These are phyloP conservation scores for Barnettozyma hawaiiensis DNA, from an alignment of 1,139 yeast genomes.

Conservation along the genomic window DNA sequence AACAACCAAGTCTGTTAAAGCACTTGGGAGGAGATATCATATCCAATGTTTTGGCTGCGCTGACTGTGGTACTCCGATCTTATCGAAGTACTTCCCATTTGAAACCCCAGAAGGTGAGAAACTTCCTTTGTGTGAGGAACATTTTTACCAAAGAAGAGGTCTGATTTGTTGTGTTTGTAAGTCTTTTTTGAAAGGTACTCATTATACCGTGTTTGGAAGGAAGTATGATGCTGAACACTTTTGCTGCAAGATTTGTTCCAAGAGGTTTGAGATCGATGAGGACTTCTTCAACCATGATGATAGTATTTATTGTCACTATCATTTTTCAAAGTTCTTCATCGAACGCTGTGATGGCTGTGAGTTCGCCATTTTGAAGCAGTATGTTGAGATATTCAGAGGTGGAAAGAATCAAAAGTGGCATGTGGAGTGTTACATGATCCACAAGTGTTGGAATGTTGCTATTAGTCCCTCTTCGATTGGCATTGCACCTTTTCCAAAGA, in stretches of 20 bases:
- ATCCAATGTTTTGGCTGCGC: slow-evolving; percentile 82
- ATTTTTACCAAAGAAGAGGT: slow-evolving; percentile 80
- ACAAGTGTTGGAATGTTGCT: slow-evolving; percentile 92
- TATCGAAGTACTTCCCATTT: slow-evolving; percentile 41
- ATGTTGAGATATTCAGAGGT: slow-evolving; percentile 86
- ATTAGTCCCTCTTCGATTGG: slow-evolving; percentile 64
- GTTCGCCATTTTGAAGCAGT: slow-evolving; percentile 86
- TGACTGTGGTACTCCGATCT: slow-evolving; percentile 75
- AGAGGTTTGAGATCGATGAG: slow-evolving; percentile 87
- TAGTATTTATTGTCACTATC: slow-evolving; percentile 83
- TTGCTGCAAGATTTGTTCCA: slow-evolving; percentile 82
- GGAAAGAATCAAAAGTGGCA: slow-evolving; percentile 98
- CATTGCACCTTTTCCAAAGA: slow-evolving; percentile 35
- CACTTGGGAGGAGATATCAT: slow-evolving; percentile 74
- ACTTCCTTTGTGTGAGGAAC: slow-evolving; percentile 87
- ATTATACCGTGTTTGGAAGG: slow-evolving; percentile 87
- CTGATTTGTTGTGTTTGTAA: slow-evolving; percentile 82
- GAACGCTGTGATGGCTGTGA: slow-evolving; percentile 92
- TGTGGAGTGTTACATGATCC: slow-evolving; percentile 97
- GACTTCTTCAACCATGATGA: slow-evolving; percentile 87
- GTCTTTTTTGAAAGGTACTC: slow-evolving; percentile 83
- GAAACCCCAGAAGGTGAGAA: slow-evolving; percentile 39
- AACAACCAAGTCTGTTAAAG: slow-evolving; percentile 80
- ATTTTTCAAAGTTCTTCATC: slow-evolving; percentile 80
- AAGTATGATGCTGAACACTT: slow-evolving; percentile 95